Evolutionary conservation across 495 filamentous ascomycete species (phyloP).

Genomic region (Pseudevernia furfuracea): DNA sequence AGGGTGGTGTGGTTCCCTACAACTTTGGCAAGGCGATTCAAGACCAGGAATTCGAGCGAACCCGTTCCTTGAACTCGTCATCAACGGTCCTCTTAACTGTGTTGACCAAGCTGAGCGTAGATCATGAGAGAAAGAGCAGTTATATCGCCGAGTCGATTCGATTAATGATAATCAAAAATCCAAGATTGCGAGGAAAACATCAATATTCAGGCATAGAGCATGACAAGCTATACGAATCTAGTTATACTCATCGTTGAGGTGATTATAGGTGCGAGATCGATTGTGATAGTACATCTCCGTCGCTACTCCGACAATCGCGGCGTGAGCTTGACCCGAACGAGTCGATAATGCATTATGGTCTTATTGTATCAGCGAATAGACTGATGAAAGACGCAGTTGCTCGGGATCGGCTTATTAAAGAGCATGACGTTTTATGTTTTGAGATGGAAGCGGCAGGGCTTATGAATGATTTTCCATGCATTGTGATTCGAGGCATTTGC

Average conservation of each 20-base stretch:
- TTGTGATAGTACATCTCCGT: constrained; percentile 18
- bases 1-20: constrained; percentile 10
- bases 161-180: not conserved
- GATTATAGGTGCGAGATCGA: constrained; percentile 17
- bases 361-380: constrained; percentile 32
- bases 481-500: not conserved
- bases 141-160: constrained; percentile 2
- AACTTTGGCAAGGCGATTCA: constrained; percentile 10
- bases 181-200: constrained; percentile 10
- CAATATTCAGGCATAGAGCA: constrained; percentile 12
- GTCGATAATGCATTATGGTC: constrained; percentile 7
- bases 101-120: not conserved
- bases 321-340: constrained; percentile 21
- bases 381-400: constrained; percentile 38
- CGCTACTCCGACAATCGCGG: constrained; percentile 19
- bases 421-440: not conserved
- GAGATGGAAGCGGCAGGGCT: constrained; percentile 19
- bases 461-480: not conserved
- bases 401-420: constrained; percentile 29
- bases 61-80: constrained; percentile 4
- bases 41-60: constrained; percentile 5
- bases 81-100: constrained; percentile 7
- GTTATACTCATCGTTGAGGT: constrained; percentile 28
- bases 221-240: constrained; percentile 16
- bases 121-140: constrained; percentile 4